Base-by-base conservation (phyloP, 768 basidiomycete genomes). In the Pleurotus platypus region DNA sequence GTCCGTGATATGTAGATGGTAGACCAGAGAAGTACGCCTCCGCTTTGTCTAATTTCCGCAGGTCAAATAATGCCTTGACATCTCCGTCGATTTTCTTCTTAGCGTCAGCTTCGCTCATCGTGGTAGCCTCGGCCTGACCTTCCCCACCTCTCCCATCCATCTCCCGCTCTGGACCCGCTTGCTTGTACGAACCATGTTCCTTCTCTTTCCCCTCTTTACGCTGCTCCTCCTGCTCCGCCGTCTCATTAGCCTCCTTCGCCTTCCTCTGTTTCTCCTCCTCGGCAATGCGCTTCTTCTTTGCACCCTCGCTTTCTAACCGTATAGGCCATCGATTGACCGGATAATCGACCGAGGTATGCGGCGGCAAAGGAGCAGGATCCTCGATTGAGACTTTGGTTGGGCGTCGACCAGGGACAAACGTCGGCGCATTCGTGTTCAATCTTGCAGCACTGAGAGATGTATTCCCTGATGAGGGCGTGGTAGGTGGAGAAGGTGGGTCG, bases 1-100 rank as follows among this genome's bases (percentile, higher is more conserved):
- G 72, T 56, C 70, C 72, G 39, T 88, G 87, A 63, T 87, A 79
- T 57, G 78, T 78, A 22, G 78, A 70, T 4, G 92, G 86, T 22
- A 98, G 78, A 16, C 76, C 80, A 49, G 82, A 78, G 74, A 96
- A 94, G 77, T 94, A 95, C 22, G 81, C 81, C 62, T 92, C 92
- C 11, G 91, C 93, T 69, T 97, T 94, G 35, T 88, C 86, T 56
- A 97, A 69, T 65, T 86, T 89, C 62, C 91, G 88, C 63, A 91
- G 84, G 61, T 78, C 82, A 71, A 88, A 94, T 76, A 93, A 90
- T 76, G 97, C 93, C 72, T 91, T 92, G 56, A 76, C 73, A 63
- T 95, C 91, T 63, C 92, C 87, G 12, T 76, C 78, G 63, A 96
- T 87, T 78, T 88, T 90, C 69, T 83, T 83, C 71, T 80, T 77